Conservation (phyloP, 2,329 filamentous ascomycete species). For the Alternaria hordeiaustralica region DNA sequence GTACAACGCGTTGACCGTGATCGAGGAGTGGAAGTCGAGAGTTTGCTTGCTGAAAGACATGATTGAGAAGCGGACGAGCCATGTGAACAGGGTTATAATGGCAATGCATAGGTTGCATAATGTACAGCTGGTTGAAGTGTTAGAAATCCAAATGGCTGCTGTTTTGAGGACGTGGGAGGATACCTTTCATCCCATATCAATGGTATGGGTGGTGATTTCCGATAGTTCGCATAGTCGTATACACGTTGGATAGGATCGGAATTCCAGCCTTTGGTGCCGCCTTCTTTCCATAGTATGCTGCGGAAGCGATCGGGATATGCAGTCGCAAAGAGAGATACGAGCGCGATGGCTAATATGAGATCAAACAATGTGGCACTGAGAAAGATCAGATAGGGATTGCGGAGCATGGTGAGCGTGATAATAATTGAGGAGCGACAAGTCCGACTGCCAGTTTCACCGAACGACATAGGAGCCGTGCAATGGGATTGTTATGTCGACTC, state of each 20-base stretch:
- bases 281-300: slow-evolving; percentile 15
- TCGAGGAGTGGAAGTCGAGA: slow-evolving; percentile 12
- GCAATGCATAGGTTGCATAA: slow-evolving; percentile 16
- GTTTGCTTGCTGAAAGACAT: slow-evolving; percentile 5
- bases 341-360: slow-evolving; percentile 6
- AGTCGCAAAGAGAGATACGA: slow-evolving; percentile 15
- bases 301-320: slow-evolving; percentile 16
- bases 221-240: slow-evolving; percentile 27
- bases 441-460: background rate
- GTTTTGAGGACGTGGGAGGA: background rate
- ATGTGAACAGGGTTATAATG: slow-evolving; percentile 15
- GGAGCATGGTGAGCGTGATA: background rate
- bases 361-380: slow-evolving; percentile 9
- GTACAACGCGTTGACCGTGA: slow-evolving; percentile 21
- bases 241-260: slow-evolving; percentile 24
- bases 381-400: background rate
- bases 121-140: slow-evolving; percentile 6
- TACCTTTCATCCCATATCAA: slow-evolving; percentile 28
- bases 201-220: slow-evolving; percentile 17
- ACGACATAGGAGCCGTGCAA: background rate
- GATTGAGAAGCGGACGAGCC: slow-evolving; percentile 18
- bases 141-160: background rate
- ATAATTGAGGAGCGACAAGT: background rate
- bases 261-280: slow-evolving; percentile 24
- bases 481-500: background rate